These are phyloP conservation scores for Solanum sejunctum DNA, from an alignment of 257 asterid genomes.

Conservation along the genomic window DNA sequence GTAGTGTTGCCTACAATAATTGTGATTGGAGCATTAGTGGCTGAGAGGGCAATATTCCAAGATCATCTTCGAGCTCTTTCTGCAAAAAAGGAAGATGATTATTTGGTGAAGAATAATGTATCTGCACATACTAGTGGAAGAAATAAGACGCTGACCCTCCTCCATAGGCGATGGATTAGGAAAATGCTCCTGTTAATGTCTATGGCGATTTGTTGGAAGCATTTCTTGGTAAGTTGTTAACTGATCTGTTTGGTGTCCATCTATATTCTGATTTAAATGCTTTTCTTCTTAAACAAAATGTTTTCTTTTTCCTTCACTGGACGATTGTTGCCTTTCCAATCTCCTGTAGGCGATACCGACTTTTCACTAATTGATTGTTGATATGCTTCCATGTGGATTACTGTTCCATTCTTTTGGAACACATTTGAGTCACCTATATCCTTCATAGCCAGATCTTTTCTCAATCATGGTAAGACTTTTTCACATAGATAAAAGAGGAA, in stretches of 20 bases:
- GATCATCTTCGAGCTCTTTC: constrained; percentile 47
- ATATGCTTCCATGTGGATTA: neutral
- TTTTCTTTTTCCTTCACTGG: neutral
- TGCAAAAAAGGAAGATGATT: constrained; percentile 76
- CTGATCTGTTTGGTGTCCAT: neutral
- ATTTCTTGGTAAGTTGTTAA: constrained; percentile 41
- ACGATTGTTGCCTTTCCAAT: neutral
- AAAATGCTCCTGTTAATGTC: constrained; percentile 35
- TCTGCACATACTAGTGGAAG: neutral
- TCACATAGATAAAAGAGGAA: neutral
- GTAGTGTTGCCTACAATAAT: constrained; percentile 56
- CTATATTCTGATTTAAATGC: neutral
- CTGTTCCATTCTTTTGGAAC: neutral
- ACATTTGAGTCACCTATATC: neutral
- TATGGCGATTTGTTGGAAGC: constrained; percentile 47
- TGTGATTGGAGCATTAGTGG: constrained; percentile 32
- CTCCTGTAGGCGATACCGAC: neutral
- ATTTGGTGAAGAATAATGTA: constrained; percentile 12
- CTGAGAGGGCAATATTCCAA: constrained; percentile 55
- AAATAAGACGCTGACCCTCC: neutral
- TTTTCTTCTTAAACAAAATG: neutral
- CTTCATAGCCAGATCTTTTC: neutral
- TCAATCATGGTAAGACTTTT: neutral
- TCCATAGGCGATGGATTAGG: constrained; percentile 45
- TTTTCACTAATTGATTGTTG: neutral